Evolutionary conservation across 1,284 basidiomycete species (phyloP).

Genomic region (Stygiomarasmius scandens): DNA sequence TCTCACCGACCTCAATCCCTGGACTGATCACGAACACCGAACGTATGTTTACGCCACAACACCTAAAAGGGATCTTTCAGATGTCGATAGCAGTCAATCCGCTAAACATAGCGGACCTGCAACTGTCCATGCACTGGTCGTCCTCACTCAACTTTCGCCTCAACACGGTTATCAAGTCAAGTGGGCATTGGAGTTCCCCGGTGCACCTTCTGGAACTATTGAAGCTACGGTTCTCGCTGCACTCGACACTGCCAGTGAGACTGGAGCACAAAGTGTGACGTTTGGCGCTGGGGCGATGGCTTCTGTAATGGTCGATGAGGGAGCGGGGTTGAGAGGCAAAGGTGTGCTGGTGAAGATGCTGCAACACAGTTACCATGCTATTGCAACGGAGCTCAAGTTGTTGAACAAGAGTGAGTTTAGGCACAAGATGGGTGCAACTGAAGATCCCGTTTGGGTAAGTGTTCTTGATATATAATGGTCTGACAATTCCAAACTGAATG

Average conservation of each 20-base stretch:
- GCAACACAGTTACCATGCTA: constrained; percentile 47
- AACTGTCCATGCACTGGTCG: constrained; percentile 48
- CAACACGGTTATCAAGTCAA: constrained; percentile 59
- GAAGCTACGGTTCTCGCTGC: constrained; percentile 44
- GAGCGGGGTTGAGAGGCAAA: constrained; percentile 36
- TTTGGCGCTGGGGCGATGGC: constrained; percentile 49
- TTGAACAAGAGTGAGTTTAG: constrained; percentile 36
- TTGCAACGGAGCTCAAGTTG: constrained; percentile 43
- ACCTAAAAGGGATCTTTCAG: background rate
- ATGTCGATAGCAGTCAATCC: background rate
- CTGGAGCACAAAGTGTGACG: constrained; percentile 45
- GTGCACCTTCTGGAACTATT: constrained; percentile 31
- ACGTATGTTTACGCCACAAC: constrained; percentile 48
- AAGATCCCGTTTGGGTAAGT: constrained; percentile 27
- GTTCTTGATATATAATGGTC: background rate
- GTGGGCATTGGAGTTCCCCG: constrained; percentile 60
- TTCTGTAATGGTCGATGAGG: constrained; percentile 23
- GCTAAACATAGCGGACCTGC: constrained; percentile 31
- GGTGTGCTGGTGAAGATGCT: constrained; percentile 43
- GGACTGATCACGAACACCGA: constrained; percentile 53
- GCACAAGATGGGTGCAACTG: constrained; percentile 17
- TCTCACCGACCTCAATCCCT: constrained; percentile 55
- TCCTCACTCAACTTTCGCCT: constrained; percentile 54
- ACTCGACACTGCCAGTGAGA: constrained; percentile 45
- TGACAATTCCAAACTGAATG: too few species aligned